Evolutionary conservation across 352 stramenopile species (phyloP).

Genomic region (Pythium monospermum): DNA sequence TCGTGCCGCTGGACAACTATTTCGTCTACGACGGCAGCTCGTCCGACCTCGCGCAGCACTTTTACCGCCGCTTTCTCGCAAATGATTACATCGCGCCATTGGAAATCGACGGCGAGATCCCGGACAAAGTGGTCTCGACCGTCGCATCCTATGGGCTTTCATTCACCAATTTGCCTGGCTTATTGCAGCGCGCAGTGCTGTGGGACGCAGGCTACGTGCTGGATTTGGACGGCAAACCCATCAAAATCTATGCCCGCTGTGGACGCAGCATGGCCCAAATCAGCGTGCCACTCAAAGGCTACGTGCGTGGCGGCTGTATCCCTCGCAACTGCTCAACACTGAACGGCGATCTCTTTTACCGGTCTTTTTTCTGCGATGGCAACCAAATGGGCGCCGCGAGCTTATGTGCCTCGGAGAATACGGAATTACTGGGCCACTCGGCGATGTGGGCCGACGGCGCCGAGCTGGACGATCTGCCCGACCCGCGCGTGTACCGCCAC

Average conservation of each 20-base stretch:
- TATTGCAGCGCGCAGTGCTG: conserved; percentile 20
- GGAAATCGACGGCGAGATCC: conserved; percentile 7
- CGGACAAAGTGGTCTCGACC: conserved; percentile 4
- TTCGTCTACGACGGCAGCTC: conserved; percentile 24
- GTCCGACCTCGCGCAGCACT: conserved; percentile 28
- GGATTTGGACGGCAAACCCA: conserved; percentile 8
- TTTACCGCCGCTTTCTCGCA: conserved; percentile 16
- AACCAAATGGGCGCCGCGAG: conserved; percentile 19
- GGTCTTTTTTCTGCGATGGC: conserved; percentile 22
- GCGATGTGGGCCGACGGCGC: conserved; percentile 23
- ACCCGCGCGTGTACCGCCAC: conserved; percentile 19
- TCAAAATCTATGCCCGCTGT: conserved; percentile 18
- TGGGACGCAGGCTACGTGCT: conserved; percentile 23
- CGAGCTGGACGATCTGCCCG: conserved; percentile 19
- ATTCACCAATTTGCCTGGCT: conserved; percentile 17
- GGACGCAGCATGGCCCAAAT: conserved; percentile 20
- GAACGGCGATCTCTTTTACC: conserved; percentile 22
- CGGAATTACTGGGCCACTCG: conserved; percentile 24
- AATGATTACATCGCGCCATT: conserved; percentile 16
- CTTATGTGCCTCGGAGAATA: conserved; percentile 27
- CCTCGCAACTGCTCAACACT: conserved; percentile 24
- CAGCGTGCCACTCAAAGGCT: conserved; percentile 17
- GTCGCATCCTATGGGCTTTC: conserved; percentile 4
- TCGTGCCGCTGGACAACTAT: conserved; percentile 17
- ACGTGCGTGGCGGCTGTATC: conserved; percentile 16